Evolutionary conservation across 1,284 basidiomycete species (phyloP).

Genomic region (Trichosporon coremiiforme): DNA sequence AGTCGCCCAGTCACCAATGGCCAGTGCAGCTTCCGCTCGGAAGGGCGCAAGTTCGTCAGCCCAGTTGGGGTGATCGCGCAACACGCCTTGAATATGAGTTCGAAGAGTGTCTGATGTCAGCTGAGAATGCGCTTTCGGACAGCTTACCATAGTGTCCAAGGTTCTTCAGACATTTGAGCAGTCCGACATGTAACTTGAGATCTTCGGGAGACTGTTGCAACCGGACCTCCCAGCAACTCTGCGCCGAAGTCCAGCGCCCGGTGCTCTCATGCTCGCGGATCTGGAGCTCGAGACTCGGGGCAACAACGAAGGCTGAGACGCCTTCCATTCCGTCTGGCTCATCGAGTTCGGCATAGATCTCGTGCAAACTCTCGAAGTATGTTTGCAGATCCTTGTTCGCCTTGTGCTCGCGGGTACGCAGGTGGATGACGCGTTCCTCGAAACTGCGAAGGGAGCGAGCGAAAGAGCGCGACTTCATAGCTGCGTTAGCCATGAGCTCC

Average conservation of each 20-base stretch:
- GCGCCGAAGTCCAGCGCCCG: conserved; percentile 95
- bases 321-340: conserved; percentile 99
- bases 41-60: conserved; percentile 74
- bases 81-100: conserved; percentile 90
- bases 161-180: conserved; percentile 88
- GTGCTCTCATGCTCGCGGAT: conserved; percentile 98
- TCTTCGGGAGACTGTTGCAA: conserved; percentile 89
- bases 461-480: conserved; percentile 90
- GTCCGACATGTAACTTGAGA: conserved; percentile 82
- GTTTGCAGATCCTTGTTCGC: conserved; percentile 64
- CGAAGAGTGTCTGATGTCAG: conserved; percentile 77
- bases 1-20: conserved; percentile 89
- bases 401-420: conserved; percentile 60
- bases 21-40: conserved; percentile 92
- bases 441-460: conserved; percentile 94
- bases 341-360: conserved; percentile 94
- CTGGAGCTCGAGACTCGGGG: conserved; percentile 91
- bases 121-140: not conserved
- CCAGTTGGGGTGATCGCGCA: conserved; percentile 86
- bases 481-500: conserved; percentile 87
- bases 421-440: conserved; percentile 70
- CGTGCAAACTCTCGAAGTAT: conserved; percentile 89
- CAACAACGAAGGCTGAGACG: conserved; percentile 82
- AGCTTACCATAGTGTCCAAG: conserved; percentile 91
- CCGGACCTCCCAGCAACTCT: conserved; percentile 99